These are phyloP conservation scores for Nemania bipapillata DNA, from an alignment of 2,329 filamentous ascomycete species.

Conservation along the genomic window DNA sequence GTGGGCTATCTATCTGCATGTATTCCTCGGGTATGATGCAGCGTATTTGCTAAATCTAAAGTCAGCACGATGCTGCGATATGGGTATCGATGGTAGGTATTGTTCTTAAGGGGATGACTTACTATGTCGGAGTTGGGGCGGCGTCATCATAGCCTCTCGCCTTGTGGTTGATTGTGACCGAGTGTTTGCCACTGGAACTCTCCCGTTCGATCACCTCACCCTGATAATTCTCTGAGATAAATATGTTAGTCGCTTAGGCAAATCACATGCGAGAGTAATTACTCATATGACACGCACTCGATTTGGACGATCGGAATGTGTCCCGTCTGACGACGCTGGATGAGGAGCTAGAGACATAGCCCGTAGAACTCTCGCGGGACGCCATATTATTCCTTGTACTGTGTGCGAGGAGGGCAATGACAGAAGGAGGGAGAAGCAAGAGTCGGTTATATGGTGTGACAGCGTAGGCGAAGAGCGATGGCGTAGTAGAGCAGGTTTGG, in stretches of 20 bases:
- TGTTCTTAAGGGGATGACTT: slow-evolving; percentile 6
- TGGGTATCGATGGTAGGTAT: background rate
- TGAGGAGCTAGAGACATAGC: background rate
- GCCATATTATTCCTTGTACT: slow-evolving; percentile 20
- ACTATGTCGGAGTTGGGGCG: slow-evolving; percentile 35
- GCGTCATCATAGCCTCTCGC: slow-evolving; percentile 20
- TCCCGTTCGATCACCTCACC: slow-evolving; percentile 5
- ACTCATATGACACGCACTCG: slow-evolving; percentile 16
- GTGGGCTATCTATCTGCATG: background rate
- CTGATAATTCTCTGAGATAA: slow-evolving; percentile 21
- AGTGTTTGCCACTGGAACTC: background rate
- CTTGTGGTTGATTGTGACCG: slow-evolving; percentile 21
- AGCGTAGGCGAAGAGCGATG: background rate
- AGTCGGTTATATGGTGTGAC: background rate
- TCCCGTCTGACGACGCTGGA: background rate
- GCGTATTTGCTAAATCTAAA: background rate
- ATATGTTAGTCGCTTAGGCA: slow-evolving; percentile 7
- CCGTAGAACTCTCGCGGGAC: slow-evolving; percentile 13
- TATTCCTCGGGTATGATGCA: background rate
- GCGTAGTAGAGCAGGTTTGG: background rate
- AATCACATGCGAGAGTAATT: background rate
- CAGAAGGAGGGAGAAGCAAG: background rate
- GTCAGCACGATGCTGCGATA: slow-evolving; percentile 4
- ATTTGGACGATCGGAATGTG: slow-evolving; percentile 22
- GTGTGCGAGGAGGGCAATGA: background rate